Percentiles rank a stretch among this genome's conserved stretches.
Evolutionary conservation across 257 asterid species (phyloP).

Genomic region (Solanum rostratum): DNA sequence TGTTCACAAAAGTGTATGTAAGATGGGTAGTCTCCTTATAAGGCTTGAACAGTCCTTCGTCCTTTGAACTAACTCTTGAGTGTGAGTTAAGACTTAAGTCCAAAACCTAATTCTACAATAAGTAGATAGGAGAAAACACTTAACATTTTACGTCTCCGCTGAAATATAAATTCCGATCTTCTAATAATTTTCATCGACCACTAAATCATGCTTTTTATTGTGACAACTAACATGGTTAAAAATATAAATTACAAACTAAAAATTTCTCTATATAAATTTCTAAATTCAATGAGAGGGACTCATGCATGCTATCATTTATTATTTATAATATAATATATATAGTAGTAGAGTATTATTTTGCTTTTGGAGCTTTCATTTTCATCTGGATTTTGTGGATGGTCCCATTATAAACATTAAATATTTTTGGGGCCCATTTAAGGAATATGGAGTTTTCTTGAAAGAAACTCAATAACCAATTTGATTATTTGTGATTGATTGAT

Average conservation of each 20-base stretch:
- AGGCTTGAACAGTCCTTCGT: no score
- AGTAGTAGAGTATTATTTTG: background rate
- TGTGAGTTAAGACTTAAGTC: no score
- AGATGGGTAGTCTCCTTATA: no score
- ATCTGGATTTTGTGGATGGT: background rate
- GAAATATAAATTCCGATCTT: background rate
- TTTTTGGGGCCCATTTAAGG: background rate
- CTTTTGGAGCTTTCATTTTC: background rate
- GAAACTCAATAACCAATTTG: background rate
- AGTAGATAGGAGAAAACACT: background rate
- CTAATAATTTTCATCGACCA: background rate
- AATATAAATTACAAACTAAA: background rate
- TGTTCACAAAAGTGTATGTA: background rate
- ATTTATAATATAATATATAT: no score
- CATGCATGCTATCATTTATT: background rate
- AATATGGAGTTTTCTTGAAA: background rate
- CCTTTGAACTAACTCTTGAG: no score
- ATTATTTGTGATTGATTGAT: background rate
- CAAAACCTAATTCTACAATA: no score
- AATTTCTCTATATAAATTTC: background rate
- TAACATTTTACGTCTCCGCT: background rate
- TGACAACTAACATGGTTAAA: background rate
- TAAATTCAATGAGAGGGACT: background rate
- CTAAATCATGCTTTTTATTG: background rate
- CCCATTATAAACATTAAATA: background rate